Conservation (phyloP, 2,329 filamentous ascomycete species). For the Fusarium pininemorale region DNA sequence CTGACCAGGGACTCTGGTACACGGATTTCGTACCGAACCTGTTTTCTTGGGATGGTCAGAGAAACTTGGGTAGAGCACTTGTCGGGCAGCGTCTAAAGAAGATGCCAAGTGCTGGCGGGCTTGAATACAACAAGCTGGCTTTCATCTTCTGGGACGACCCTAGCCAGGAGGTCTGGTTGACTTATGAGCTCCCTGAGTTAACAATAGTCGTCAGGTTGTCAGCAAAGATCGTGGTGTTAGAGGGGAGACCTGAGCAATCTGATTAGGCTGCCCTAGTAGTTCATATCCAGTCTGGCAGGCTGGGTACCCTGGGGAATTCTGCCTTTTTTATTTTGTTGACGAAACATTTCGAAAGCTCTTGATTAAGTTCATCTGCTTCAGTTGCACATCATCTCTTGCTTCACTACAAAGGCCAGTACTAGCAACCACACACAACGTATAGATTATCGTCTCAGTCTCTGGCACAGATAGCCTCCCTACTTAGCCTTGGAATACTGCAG, state of each 20-base stretch:
- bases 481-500: slow-evolving; percentile 62
- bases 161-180: accelerated
- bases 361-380: accelerated
- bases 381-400: accelerated
- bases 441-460: no score
- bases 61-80: accelerated
- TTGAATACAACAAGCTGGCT: accelerated
- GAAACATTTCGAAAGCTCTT: background rate
- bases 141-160: background rate
- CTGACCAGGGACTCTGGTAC: background rate
- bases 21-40: accelerated
- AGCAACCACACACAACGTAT: accelerated
- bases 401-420: no score
- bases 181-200: accelerated
- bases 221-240: background rate
- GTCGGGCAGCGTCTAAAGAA: background rate
- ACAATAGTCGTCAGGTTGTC: background rate
- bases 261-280: background rate
- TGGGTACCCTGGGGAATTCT: background rate
- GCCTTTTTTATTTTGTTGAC: background rate
- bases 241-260: background rate
- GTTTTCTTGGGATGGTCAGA: background rate
- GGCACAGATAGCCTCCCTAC: background rate
- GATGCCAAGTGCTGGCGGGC: background rate
- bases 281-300: background rate